Percentiles rank a stretch among this genome's conserved stretches.
Conservation (phyloP, 169 alveolate genomes). For the Eimeria sp. region DNA sequence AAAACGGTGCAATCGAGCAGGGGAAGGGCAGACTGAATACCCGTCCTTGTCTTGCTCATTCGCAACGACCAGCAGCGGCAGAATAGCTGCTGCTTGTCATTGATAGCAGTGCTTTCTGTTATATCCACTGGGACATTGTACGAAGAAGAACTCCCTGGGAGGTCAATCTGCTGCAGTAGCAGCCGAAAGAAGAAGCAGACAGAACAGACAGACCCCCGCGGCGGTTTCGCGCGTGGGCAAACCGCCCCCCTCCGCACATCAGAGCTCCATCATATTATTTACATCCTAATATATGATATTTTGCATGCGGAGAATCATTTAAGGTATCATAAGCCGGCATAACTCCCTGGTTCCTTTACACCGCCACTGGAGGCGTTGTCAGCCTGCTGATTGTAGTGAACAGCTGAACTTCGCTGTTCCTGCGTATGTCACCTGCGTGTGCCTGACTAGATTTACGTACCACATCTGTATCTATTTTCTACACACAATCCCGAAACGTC, state of each 20-base stretch:
- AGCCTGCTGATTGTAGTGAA: too few species aligned
- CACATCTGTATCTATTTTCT: too few species aligned
- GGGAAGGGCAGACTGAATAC: too few species aligned
- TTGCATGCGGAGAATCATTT: background rate
- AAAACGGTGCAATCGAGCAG: too few species aligned
- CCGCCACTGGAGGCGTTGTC: background rate
- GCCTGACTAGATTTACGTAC: too few species aligned
- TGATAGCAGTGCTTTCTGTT: background rate
- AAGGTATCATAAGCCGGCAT: background rate
- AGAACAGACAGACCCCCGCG: background rate
- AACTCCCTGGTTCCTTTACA: background rate
- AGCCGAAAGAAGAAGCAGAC: conserved; percentile 1
- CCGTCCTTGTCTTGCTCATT: too few species aligned
- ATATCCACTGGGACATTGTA: background rate
- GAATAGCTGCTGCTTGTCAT: background rate
- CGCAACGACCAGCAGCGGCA: background rate
- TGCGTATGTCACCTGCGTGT: too few species aligned
- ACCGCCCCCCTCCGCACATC: background rate
- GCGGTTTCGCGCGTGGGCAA: background rate
- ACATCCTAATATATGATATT: background rate
- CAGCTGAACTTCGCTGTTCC: too few species aligned
- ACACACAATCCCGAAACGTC: too few species aligned
- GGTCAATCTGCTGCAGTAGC: background rate
- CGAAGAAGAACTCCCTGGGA: background rate
- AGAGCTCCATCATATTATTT: background rate